Evolutionary conservation across 108 stramenopile species (phyloP).

Genomic region (Chaetoceros tenuissimus): DNA sequence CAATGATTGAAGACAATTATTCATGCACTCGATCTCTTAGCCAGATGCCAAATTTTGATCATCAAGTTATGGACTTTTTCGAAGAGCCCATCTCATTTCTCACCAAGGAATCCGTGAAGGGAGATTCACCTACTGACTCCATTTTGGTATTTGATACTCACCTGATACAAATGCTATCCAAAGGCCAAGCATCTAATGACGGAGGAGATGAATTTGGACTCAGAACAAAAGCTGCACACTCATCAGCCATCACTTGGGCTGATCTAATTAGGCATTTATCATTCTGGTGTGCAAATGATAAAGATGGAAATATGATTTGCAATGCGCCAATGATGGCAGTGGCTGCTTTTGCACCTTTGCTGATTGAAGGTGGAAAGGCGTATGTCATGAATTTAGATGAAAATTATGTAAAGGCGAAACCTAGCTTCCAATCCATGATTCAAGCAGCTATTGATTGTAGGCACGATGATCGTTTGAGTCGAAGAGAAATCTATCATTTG

Average conservation of each 20-base stretch:
- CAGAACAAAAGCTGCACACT: constrained; percentile 47
- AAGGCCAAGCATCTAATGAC: constrained; percentile 52
- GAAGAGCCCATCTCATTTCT: constrained; percentile 68
- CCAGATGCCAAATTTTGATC: neutral
- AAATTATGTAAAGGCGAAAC: constrained; percentile 24
- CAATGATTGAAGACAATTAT: too few relatives aligned
- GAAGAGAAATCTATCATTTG: constrained; percentile 53
- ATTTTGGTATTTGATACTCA: constrained; percentile 57
- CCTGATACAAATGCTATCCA: constrained; percentile 47
- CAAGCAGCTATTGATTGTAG: constrained; percentile 25
- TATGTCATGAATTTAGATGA: constrained; percentile 55
- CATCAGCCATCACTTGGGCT: constrained; percentile 57
- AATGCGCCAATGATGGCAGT: constrained; percentile 64
- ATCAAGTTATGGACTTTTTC: constrained; percentile 52
- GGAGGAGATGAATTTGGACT: constrained; percentile 72
- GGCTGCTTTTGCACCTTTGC: constrained; percentile 60
- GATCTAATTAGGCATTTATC: constrained; percentile 46
- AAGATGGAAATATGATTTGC: neutral
- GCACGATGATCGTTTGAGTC: constrained; percentile 31
- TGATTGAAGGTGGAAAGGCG: constrained; percentile 54
- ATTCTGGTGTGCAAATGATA: constrained; percentile 33
- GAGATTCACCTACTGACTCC: constrained; percentile 13
- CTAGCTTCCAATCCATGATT: constrained; percentile 25
- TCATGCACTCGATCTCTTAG: too few relatives aligned
- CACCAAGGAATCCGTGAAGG: constrained; percentile 9